Percentiles rank a stretch among this genome's conserved stretches.
phyloP scores from a whole-genome alignment of 768 basidiomycete genomes.

The Hericium erinaceus region DNA sequence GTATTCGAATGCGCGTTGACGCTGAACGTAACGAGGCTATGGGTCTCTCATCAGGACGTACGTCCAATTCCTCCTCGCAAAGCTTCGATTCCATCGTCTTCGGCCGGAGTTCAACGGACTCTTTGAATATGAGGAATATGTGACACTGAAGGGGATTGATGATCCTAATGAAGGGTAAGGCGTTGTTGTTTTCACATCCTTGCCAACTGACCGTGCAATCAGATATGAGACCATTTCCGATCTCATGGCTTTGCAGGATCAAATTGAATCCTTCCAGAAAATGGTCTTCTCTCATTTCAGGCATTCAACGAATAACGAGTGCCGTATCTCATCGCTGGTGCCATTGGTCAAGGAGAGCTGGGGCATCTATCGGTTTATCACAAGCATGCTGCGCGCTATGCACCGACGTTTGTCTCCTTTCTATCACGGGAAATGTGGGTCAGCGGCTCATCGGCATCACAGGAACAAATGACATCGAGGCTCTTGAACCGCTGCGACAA shows the following conservation, averaged over 20 bases:
- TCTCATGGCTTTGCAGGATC: constrained; percentile 95
- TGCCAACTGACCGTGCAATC: constrained; percentile 1
- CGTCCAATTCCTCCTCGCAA: constrained; percentile 90
- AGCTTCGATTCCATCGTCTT: constrained; percentile 90
- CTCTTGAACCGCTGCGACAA: constrained; percentile 78
- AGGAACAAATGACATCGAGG: constrained; percentile 89
- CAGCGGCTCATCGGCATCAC: constrained; percentile 4
- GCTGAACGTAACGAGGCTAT: constrained; percentile 53
- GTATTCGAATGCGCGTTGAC: not conserved
- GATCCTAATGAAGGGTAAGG: constrained; percentile 97
- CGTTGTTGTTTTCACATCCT: not conserved
- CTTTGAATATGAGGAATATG: constrained; percentile 98
- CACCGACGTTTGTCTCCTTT: constrained; percentile 60
- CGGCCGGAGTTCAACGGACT: constrained; percentile 97
- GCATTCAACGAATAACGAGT: constrained; percentile 89
- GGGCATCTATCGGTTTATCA: constrained; percentile 98
- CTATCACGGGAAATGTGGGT: not conserved
- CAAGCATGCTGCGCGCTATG: constrained; percentile 97
- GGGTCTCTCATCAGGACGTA: constrained; percentile 90
- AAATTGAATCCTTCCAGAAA: constrained; percentile 98
- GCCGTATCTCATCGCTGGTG: constrained; percentile 90
- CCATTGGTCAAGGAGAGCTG: constrained; percentile 98
- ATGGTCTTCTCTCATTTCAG: constrained; percentile 94
- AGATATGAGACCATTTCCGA: constrained; percentile 96
- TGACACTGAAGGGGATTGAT: constrained; percentile 93